Evolutionary conservation across 331 rosid species (phyloP), one percentile per base, ranked within the genome.

Genomic region (Spiraea crenata): DNA sequence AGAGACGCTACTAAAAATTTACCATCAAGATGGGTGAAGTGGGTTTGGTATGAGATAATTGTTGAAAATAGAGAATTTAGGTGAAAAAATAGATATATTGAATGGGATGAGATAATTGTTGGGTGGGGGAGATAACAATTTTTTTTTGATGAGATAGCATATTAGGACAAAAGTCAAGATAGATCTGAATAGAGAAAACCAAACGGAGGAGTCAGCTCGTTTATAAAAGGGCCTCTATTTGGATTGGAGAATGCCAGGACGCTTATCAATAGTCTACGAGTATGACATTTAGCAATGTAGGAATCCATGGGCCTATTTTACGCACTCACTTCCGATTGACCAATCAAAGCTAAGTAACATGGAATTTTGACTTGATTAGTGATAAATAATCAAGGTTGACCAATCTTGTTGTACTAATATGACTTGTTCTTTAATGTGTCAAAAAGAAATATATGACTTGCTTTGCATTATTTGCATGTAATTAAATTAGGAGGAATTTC

Each of bases 291-390:
- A 60, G 78, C 48, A 63, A 37, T 76, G 80, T 76, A 69, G 76
- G 77, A 52, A 17, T 73, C 79, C 71, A 52, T 68, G 64, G 59
- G 69, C 83, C 84, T 77, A 77, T 74, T 59, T 74, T 39, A 63
- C 64, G 77, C 88, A 87, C 85, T 79, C 73, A 63, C 16, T 70
- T 81, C 57, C 46, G n/a, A 75, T 4, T 69, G 78, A 79, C 91
- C 80, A 84, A 85, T 85, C 70, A 71, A 45, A 75, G 52, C 39
- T 37, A 35, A 57, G 71, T 71, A 75, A 78, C 77, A 80, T 84
- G 89, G 69, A 74, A 77, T 73, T 25, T 85, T 81, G 82, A 90
- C 84, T 80, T 83, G 85, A 70, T 75, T 71, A 70, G 73, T 57
- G 45, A 49, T 56, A 62, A 62, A 57, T 48, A 51, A 59, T 67